phyloP scores from a whole-genome alignment of 495 filamentous ascomycete genomes.

The Aspergillus bertholletiae region DNA sequence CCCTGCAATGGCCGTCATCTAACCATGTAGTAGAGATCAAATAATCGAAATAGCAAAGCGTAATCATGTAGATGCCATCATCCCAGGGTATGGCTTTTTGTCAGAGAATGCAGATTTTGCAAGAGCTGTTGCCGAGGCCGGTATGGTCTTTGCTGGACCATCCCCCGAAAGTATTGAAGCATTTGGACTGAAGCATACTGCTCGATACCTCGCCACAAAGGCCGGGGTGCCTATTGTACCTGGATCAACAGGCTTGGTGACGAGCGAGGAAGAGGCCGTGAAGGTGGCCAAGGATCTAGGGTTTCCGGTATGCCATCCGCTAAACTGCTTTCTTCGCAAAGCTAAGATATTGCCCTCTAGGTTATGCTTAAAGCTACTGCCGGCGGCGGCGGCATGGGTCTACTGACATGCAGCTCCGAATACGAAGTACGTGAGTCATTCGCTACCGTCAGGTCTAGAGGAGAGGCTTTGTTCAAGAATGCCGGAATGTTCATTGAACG shows the following conservation, averaged over 20 bases:
- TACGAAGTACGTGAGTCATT: constrained; percentile 37
- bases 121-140: constrained; percentile 37
- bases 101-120: constrained; percentile 60
- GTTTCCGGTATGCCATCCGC: constrained; percentile 35
- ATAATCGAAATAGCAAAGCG: constrained; percentile 48
- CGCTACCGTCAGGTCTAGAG: constrained; percentile 31
- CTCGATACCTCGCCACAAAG: constrained; percentile 45
- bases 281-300: constrained; percentile 39
- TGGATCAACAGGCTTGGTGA: constrained; percentile 45
- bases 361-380: constrained; percentile 58
- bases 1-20: neutral
- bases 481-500: constrained; percentile 44
- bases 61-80: constrained; percentile 43
- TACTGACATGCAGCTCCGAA: constrained; percentile 35
- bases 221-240: constrained; percentile 53
- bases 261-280: constrained; percentile 43
- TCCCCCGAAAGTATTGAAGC: constrained; percentile 47
- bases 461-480: constrained; percentile 43
- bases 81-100: constrained; percentile 58
- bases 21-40: constrained; percentile 24
- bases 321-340: neutral
- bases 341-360: constrained; percentile 7
- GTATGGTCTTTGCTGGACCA: constrained; percentile 53
- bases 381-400: constrained; percentile 57
- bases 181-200: constrained; percentile 57